These are phyloP conservation scores for Phylloporus arenicola DNA, from an alignment of 768 basidiomycete genomes.

Conservation along the genomic window DNA sequence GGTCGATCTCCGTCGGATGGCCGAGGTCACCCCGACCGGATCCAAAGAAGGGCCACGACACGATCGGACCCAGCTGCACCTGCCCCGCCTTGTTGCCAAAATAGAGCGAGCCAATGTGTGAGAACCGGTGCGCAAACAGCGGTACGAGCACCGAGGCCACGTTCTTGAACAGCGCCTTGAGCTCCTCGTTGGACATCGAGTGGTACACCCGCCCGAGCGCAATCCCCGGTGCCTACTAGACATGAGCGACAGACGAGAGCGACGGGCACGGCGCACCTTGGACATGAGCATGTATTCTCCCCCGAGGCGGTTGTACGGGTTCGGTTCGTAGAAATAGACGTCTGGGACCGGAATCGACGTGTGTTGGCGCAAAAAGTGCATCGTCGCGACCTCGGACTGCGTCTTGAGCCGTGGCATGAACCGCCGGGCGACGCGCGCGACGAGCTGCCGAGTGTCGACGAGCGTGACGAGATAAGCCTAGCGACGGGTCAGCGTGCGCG, in stretches of 20 bases:
- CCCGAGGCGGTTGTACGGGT: conserved; percentile 79
- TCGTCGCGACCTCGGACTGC: conserved; percentile 81
- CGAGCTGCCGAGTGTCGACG: conserved; percentile 52
- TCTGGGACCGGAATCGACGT: conserved; percentile 70
- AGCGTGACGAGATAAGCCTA: conserved; percentile 78
- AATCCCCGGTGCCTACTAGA: conserved; percentile 60
- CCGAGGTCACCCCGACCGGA: conserved; percentile 69
- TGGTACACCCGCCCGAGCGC: conserved; percentile 69
- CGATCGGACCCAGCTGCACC: conserved; percentile 66
- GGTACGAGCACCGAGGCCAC: conserved; percentile 65
- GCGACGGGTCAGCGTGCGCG: conserved; percentile 8
- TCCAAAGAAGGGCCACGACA: conserved; percentile 90
- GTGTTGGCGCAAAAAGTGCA: conserved; percentile 69
- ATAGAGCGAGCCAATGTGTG: conserved; percentile 71
- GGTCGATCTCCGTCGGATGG: conserved; percentile 64
- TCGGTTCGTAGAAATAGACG: conserved; percentile 74
- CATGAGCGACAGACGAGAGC: neutral
- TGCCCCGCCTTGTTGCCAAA: conserved; percentile 13
- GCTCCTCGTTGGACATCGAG: conserved; percentile 57
- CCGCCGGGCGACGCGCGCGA: conserved; percentile 76
- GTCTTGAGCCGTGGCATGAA: conserved; percentile 87
- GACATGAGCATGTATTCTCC: conserved; percentile 87
- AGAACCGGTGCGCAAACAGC: conserved; percentile 72
- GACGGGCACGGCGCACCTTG: conserved; percentile 65
- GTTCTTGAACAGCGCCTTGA: conserved; percentile 61